phyloP scores from a whole-genome alignment of 257 asterid species.

The Solanum dulcamara region DNA sequence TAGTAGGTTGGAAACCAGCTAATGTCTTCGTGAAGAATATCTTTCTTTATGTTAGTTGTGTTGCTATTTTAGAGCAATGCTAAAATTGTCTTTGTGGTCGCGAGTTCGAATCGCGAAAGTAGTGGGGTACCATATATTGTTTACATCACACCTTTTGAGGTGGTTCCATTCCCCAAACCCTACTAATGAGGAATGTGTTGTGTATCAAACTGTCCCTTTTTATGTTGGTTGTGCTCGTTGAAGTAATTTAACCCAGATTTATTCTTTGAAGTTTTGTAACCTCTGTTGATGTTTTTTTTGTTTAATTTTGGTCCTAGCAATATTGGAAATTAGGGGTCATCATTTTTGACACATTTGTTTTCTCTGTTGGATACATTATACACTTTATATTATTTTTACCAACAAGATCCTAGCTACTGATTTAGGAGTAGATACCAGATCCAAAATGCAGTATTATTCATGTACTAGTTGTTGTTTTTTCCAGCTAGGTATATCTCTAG shows the following conservation, averaged over 20 bases:
- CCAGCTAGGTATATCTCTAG: neutral
- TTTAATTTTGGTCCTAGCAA: neutral
- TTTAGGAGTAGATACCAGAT: neutral
- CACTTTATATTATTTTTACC: neutral
- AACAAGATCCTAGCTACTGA: neutral
- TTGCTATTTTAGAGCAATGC: neutral
- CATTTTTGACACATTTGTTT: neutral
- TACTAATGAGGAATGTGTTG: no score
- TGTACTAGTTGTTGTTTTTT: neutral
- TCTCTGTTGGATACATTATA: neutral
- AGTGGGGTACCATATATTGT: no score
- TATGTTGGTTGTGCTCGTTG: neutral
- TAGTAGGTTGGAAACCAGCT: neutral
- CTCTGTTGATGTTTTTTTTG: neutral
- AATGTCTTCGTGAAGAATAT: no score
- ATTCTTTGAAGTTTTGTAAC: neutral
- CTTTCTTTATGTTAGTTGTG: neutral
- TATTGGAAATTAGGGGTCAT: neutral
- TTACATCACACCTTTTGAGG: no score
- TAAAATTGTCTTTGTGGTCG: no score
- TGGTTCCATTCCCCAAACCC: no score
- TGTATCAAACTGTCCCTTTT: no score
- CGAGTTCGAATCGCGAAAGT: no score
- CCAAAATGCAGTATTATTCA: neutral
- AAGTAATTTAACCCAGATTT: neutral